phyloP scores from a whole-genome alignment of 1,284 basidiomycete species.

The Ustilago lituana region DNA sequence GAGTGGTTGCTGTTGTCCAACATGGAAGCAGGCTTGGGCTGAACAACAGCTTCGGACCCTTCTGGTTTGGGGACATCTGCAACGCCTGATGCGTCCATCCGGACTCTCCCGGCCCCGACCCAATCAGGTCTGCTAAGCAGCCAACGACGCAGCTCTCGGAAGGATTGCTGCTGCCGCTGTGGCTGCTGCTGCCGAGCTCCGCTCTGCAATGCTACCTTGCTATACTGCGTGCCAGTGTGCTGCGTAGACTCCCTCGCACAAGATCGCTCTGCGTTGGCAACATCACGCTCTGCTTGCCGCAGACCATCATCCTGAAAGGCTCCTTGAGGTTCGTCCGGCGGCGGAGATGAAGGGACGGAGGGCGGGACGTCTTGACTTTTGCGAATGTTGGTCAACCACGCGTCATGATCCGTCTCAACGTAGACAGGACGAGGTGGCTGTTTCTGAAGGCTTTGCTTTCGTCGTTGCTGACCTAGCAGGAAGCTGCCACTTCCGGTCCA shows the following conservation, averaged over 20 bases:
- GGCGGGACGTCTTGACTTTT: background rate
- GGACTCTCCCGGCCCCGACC: slow-evolving; percentile 25
- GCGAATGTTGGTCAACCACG: slow-evolving; percentile 16
- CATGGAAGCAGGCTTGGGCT: slow-evolving; percentile 33
- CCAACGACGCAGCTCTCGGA: slow-evolving; percentile 15
- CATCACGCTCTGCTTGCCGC: background rate
- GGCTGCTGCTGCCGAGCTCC: too few relatives aligned
- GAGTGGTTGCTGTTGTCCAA: slow-evolving; percentile 54
- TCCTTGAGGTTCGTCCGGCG: background rate
- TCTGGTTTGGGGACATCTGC: too few relatives aligned
- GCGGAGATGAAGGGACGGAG: slow-evolving; percentile 3
- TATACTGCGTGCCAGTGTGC: background rate
- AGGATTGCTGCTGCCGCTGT: background rate
- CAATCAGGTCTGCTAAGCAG: slow-evolving; percentile 24
- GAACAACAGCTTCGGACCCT: background rate
- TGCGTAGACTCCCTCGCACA: too few relatives aligned
- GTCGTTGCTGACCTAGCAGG: slow-evolving; percentile 10
- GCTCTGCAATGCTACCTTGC: too few relatives aligned
- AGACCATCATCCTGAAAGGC: background rate
- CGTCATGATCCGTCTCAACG: background rate
- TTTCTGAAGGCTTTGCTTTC: slow-evolving; percentile 4
- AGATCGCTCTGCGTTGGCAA: too few relatives aligned
- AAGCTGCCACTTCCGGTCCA: slow-evolving; percentile 48
- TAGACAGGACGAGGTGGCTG: background rate
- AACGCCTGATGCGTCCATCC: too few relatives aligned